Base-by-base conservation (phyloP, 768 basidiomycete species). In the Pholiota molesta region DNA sequence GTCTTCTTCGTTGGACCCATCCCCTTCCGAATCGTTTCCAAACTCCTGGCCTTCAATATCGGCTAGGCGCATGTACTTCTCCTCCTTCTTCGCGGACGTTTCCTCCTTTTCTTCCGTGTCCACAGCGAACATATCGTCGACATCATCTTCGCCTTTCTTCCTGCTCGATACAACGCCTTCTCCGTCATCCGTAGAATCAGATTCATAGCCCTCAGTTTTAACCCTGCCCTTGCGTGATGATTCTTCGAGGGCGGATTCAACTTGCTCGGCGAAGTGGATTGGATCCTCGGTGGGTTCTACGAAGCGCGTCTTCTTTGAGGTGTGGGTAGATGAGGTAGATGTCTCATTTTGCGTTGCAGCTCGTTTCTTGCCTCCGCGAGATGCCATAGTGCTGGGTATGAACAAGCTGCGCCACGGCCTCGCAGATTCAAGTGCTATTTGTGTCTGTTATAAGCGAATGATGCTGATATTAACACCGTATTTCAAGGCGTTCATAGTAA, bases 1-100 rank as follows among this genome's bases (percentile, higher is more conserved):
- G 42, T 79, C 82, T 0, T 81, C 82, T 1, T 78, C 78, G 8
- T 77, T 82, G 16, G 73, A 78, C 6, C 62, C 71, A 10, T 56
- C 56, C 0, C 76, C 85, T 3, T 72, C 81, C 0, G 78, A 77
- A 40, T 73, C 69, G 33, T 77, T 78, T 26, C 79, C 84, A 67
- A 99, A 99, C 71, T 95, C 96, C 73, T 99, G 97, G 0, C 97
- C 97, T 74, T 98, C 96, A 69, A 99, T 97, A 72, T 99, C 97
- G 7, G 94, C 94, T 17, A 99, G 79, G 53, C 92, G 83, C 74
- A 99, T 77, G 72, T 83, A 97, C 70, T 87, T 86, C 64, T 87
- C 84, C 70, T 86, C 84, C 75, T 87, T 86, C 75, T 81, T 84
- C 57, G 65, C 66, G 17, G 65, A 53, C n/a, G 75, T 78, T 11